Evolutionary conservation across 352 stramenopile genomes (phyloP).

Genomic region (Phytophthora multivora): DNA sequence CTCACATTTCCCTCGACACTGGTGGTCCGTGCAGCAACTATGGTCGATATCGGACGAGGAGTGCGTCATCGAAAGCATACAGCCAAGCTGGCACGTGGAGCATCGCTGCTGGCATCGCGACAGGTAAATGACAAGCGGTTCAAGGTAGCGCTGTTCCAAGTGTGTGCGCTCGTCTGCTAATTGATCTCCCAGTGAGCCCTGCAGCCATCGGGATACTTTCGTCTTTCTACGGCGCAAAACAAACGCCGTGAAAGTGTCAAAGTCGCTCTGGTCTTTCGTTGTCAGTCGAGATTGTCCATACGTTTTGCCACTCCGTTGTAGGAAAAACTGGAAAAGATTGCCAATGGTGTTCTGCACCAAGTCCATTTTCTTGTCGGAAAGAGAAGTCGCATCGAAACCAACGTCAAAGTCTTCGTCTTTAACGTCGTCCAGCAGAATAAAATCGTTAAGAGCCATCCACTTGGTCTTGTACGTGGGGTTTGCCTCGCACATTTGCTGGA

Average conservation of each 20-base stretch:
- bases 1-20: slow-evolving; percentile 41
- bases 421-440: slow-evolving; percentile 31
- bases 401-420: slow-evolving; percentile 49
- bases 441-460: slow-evolving; percentile 30
- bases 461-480: slow-evolving; percentile 29
- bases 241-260: slow-evolving; percentile 35
- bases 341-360: slow-evolving; percentile 10
- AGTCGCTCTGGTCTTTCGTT: slow-evolving; percentile 16
- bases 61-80: slow-evolving; percentile 51
- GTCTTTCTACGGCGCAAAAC: slow-evolving; percentile 31
- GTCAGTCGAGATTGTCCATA: slow-evolving; percentile 8
- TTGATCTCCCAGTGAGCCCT: slow-evolving; percentile 8
- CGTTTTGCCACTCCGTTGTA: slow-evolving; percentile 1
- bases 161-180: slow-evolving; percentile 22
- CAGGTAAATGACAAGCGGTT: slow-evolving; percentile 28
- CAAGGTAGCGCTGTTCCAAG: slow-evolving; percentile 10
- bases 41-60: slow-evolving; percentile 29
- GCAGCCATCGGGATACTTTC: slow-evolving; percentile 28
- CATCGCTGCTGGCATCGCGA: slow-evolving; percentile 55
- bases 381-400: slow-evolving; percentile 25
- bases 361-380: not conserved
- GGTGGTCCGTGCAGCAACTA: slow-evolving; percentile 51
- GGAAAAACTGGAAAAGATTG: slow-evolving; percentile 1
- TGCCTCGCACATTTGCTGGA: slow-evolving; percentile 35
- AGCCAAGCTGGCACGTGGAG: slow-evolving; percentile 51